Evolutionary conservation across 1,284 basidiomycete genomes (phyloP).

Genomic region (Stereum hirsutum): DNA sequence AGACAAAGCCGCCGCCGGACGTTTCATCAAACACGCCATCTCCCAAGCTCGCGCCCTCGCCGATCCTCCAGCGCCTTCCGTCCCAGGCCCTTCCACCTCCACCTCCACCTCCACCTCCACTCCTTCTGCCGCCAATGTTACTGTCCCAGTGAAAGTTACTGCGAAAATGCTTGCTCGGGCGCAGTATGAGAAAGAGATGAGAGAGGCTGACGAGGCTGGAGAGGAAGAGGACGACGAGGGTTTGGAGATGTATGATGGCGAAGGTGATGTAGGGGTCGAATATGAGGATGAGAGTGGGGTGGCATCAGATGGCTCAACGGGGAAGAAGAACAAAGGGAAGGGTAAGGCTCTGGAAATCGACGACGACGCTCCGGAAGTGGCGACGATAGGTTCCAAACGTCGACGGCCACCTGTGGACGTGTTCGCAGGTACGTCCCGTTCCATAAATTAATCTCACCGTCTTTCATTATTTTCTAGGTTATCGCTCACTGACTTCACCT

Average conservation of each 20-base stretch:
- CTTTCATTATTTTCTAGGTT: conserved; percentile 6
- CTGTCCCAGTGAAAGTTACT: conserved; percentile 47
- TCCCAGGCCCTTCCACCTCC: conserved; percentile 16
- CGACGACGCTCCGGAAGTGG: conserved; percentile 10
- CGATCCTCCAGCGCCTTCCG: conserved; percentile 13
- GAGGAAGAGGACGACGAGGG: conserved; percentile 31
- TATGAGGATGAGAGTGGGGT: conserved; percentile 30
- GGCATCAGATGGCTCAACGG: conserved; percentile 26
- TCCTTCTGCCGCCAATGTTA: conserved; percentile 8
- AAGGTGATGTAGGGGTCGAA: too few species aligned
- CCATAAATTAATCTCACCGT: conserved; percentile 16
- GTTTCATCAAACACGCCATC: conserved; percentile 81
- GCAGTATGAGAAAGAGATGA: conserved; percentile 47
- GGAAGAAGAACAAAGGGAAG: conserved; percentile 10
- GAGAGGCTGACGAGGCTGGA: conserved; percentile 29
- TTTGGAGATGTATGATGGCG: conserved; percentile 17
- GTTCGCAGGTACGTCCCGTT: conserved; percentile 45
- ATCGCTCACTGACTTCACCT: background rate
- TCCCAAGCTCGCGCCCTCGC: conserved; percentile 27
- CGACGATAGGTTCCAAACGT: conserved; percentile 28
- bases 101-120: conserved; percentile 14
- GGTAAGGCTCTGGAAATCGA: conserved; percentile 35
- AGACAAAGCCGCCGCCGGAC: conserved; percentile 68
- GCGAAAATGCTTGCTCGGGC: conserved; percentile 61
- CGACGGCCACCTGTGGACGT: conserved; percentile 48